Conservation (phyloP, 2,329 filamentous ascomycete genomes). For the Chalara sp. region DNA sequence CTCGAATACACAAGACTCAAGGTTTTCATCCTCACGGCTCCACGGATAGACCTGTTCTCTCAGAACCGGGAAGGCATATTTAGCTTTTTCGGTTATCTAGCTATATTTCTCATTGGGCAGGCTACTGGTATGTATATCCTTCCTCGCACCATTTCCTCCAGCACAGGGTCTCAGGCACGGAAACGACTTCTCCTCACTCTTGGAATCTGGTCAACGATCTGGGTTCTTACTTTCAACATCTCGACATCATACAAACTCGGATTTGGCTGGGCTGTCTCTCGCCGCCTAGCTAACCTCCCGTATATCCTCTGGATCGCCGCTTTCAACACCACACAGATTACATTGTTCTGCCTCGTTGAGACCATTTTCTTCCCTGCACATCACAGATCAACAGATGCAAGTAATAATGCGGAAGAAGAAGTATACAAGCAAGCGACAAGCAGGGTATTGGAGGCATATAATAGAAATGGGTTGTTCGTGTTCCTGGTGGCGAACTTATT, state of each 20-base stretch:
- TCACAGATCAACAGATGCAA: slow-evolving; percentile 43
- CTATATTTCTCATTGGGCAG: slow-evolving; percentile 89
- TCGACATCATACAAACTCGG: slow-evolving; percentile 64
- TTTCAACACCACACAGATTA: slow-evolving; percentile 80
- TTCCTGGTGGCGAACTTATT: slow-evolving; percentile 86
- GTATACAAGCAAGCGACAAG: slow-evolving; percentile 68
- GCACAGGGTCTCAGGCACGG: slow-evolving; percentile 37
- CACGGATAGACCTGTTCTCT: slow-evolving; percentile 70
- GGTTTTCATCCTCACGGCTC: slow-evolving; percentile 74
- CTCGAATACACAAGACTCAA: slow-evolving; percentile 76
- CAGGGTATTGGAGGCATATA: slow-evolving; percentile 73
- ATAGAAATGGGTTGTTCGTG: slow-evolving; percentile 77
- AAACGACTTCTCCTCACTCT: slow-evolving; percentile 57
- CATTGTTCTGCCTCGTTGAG: slow-evolving; percentile 73
- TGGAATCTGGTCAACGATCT: slow-evolving; percentile 56
- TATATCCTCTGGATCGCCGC: slow-evolving; percentile 91
- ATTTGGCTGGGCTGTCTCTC: slow-evolving; percentile 70
- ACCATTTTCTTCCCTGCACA: slow-evolving; percentile 68
- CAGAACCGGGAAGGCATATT: slow-evolving; percentile 95
- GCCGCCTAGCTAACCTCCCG: slow-evolving; percentile 84
- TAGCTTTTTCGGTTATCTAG: slow-evolving; percentile 87
- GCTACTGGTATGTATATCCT: slow-evolving; percentile 75
- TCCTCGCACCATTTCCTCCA: slow-evolving; percentile 45
- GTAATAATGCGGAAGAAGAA: slow-evolving; percentile 52
- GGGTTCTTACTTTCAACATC: slow-evolving; percentile 64